A percentile compares a stretch with the other conserved stretches of the same genome.
Evolutionary conservation across 768 basidiomycete species (phyloP).

Genomic region (Asterophora parasitica): DNA sequence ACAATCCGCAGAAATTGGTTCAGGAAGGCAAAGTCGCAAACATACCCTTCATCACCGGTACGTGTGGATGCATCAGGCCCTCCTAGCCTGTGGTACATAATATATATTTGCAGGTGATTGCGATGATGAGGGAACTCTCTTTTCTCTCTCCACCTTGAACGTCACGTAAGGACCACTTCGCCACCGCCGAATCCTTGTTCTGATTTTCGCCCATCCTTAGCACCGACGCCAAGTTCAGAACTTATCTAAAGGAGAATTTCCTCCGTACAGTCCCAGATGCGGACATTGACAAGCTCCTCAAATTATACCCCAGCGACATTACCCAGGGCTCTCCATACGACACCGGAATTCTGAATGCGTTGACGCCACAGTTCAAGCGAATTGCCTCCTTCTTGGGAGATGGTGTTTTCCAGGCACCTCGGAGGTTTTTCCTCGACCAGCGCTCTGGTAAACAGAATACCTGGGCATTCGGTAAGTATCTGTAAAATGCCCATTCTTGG

Average conservation of each 20-base stretch:
- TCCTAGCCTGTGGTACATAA: neutral
- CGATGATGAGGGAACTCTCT: conserved; percentile 57
- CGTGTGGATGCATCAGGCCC: conserved; percentile 5
- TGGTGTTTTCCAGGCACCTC: conserved; percentile 43
- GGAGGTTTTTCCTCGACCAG: conserved; percentile 40
- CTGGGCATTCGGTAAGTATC: conserved; percentile 38
- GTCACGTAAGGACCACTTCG: conserved; percentile 34
- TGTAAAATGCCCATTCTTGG: neutral
- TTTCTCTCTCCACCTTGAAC: conserved; percentile 41
- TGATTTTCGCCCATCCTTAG: conserved; percentile 8
- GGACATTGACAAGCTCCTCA: conserved; percentile 25
- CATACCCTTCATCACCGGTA: conserved; percentile 45
- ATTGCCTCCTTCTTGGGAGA: conserved; percentile 49
- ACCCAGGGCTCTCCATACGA: conserved; percentile 49
- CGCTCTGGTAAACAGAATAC: conserved; percentile 34
- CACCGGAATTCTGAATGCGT: conserved; percentile 38
- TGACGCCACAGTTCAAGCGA: conserved; percentile 47
- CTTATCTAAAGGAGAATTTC: conserved; percentile 26
- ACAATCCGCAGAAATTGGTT: conserved; percentile 38
- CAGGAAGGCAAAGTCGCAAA: conserved; percentile 40
- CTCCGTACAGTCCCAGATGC: conserved; percentile 26
- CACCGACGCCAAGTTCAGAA: conserved; percentile 21
- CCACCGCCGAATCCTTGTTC: neutral
- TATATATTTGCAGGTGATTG: conserved; percentile 32
- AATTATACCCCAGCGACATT: conserved; percentile 34